phyloP scores from a whole-genome alignment of 1,284 basidiomycete genomes.

The Grifola frondosa region DNA sequence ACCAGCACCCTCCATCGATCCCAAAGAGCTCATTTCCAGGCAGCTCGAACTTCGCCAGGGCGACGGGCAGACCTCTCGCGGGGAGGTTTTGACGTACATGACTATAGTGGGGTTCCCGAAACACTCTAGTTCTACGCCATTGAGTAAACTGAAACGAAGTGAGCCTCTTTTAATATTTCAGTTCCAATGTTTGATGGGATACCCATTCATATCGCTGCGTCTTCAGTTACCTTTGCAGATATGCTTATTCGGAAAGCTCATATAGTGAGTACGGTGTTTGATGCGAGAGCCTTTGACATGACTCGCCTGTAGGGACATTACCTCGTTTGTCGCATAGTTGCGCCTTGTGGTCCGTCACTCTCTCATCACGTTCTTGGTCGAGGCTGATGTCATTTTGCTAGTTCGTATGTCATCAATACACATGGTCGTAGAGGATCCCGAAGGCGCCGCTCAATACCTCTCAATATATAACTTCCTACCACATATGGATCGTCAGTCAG shows the following conservation, averaged over 20 bases:
- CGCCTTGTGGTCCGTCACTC: constrained; percentile 13
- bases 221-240: constrained; percentile 9
- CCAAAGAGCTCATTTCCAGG: constrained; percentile 5
- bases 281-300: too few species aligned
- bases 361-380: too few species aligned
- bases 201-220: not conserved
- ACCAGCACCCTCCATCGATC: constrained; percentile 5
- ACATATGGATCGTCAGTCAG: constrained; percentile 16
- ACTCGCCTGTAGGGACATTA: constrained; percentile 14
- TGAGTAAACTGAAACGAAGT: constrained; percentile 9
- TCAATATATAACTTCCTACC: constrained; percentile 32
- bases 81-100: constrained; percentile 7
- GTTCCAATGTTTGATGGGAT: not conserved
- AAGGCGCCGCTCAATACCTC: constrained; percentile 23
- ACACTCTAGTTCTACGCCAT: constrained; percentile 12
- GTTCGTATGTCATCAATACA: constrained; percentile 17
- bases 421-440: constrained; percentile 29
- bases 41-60: constrained; percentile 5
- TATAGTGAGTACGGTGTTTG: constrained; percentile 9
- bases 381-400: too few species aligned
- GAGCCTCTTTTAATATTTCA: not conserved
- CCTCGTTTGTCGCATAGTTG: constrained; percentile 19
- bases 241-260: constrained; percentile 12
- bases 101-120: constrained; percentile 17
- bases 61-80: not conserved